Percentiles rank a stretch among this genome's conserved stretches.
Conservation (phyloP, 2,329 filamentous ascomycete genomes). For the Ceratocystis smalleyi region DNA sequence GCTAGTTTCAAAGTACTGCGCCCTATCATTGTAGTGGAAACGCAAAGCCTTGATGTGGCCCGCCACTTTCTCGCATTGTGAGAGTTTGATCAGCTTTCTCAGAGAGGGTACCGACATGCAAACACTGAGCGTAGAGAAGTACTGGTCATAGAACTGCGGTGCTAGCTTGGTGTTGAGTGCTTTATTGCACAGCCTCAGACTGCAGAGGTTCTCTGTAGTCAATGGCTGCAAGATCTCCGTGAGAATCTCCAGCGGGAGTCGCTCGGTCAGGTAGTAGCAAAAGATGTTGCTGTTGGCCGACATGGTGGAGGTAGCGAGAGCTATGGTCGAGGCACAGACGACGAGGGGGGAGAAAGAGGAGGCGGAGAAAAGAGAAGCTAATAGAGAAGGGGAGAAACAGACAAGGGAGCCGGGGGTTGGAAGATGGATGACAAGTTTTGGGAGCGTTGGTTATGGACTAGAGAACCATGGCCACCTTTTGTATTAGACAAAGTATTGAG, state of each 20-base stretch:
- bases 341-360: background rate
- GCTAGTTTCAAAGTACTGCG: background rate
- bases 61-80: background rate
- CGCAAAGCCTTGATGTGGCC: background rate
- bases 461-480: too few relatives aligned
- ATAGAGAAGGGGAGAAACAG: too few relatives aligned
- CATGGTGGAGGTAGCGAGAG: background rate
- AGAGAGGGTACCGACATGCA: background rate
- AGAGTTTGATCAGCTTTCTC: background rate
- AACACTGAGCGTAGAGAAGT: background rate
- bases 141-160: background rate
- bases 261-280: background rate
- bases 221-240: background rate
- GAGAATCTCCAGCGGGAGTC: background rate
- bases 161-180: background rate
- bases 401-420: too few relatives aligned
- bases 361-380: too few relatives aligned
- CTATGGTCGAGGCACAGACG: background rate
- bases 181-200: background rate
- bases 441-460: too few relatives aligned
- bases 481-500: too few relatives aligned
- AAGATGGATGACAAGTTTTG: too few relatives aligned
- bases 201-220: background rate
- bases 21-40: background rate
- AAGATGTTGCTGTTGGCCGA: background rate